These are phyloP conservation scores for Kurtzmaniella quercitrusa DNA, from an alignment of 1,139 yeast genomes.

Conservation along the genomic window DNA sequence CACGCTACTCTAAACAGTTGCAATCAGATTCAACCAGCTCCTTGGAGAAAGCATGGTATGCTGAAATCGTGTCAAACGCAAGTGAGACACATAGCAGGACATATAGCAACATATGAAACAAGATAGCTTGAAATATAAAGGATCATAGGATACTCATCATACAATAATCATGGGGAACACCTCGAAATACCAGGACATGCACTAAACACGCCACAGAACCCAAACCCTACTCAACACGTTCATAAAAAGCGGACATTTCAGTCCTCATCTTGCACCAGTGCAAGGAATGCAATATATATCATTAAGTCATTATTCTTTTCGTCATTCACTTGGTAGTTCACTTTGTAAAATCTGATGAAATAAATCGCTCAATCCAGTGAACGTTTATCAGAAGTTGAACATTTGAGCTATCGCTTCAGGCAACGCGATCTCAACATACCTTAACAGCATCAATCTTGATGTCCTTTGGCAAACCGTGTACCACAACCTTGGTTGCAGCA, in stretches of 20 bases:
- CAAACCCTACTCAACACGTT: background rate
- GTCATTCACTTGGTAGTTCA: too few species aligned
- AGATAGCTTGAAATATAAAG: too few species aligned
- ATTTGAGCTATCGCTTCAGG: background rate
- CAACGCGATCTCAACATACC: constrained; percentile 52
- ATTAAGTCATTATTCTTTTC: background rate
- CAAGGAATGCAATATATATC: background rate
- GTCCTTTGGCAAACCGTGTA: constrained; percentile 75
- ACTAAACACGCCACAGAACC: background rate
- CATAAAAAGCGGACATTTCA: background rate
- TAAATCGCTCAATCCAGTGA: too few species aligned
- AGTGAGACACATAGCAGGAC: too few species aligned
- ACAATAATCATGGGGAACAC: too few species aligned
- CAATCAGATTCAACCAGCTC: too few species aligned
- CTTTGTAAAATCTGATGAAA: too few species aligned
- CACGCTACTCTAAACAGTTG: too few species aligned
- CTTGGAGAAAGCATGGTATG: too few species aligned
- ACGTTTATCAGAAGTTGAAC: background rate
- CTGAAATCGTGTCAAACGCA: too few species aligned
- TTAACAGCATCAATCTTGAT: constrained; percentile 71
- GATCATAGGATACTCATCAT: too few species aligned
- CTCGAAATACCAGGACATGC: background rate
- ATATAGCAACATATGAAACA: too few species aligned
- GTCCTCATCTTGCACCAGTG: background rate
- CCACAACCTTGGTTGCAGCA: constrained; percentile 70